These are phyloP conservation scores for Diaporthe ampelina DNA, from an alignment of 2,329 filamentous ascomycete species.

Conservation along the genomic window DNA sequence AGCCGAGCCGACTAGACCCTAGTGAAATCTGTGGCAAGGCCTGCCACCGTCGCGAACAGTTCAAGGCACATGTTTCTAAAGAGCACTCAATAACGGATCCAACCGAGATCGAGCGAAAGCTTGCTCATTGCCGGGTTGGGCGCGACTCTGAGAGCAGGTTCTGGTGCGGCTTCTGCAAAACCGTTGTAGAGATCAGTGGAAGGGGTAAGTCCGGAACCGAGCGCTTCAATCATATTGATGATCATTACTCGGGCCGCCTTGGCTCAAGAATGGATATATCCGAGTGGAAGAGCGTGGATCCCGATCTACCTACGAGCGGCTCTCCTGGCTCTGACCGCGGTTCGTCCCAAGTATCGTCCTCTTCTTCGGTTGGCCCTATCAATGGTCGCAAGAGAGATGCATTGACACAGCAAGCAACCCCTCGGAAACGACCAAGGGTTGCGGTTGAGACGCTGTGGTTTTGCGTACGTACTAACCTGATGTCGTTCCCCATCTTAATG, in stretches of 20 bases:
- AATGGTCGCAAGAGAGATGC: constrained; percentile 27
- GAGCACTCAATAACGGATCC: constrained; percentile 59
- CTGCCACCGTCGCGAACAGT: constrained; percentile 70
- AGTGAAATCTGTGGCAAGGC: constrained; percentile 67
- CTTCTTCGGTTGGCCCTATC: neutral
- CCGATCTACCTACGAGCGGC: constrained; percentile 41
- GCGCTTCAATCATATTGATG: constrained; percentile 80
- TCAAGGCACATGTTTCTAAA: constrained; percentile 71
- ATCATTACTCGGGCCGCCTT: constrained; percentile 73
- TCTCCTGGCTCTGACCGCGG: constrained; percentile 24
- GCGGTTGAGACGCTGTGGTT: constrained; percentile 35
- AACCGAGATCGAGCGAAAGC: constrained; percentile 55
- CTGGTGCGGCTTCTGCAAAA: constrained; percentile 89
- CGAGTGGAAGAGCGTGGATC: constrained; percentile 66
- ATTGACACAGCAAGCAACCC: neutral
- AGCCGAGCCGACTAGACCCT: constrained; percentile 43
- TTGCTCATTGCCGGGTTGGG: constrained; percentile 72
- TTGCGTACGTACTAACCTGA: constrained; percentile 33
- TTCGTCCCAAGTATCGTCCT: constrained; percentile 19
- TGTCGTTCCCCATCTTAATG: neutral
- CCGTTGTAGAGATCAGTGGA: constrained; percentile 65
- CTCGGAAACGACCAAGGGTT: constrained; percentile 19
- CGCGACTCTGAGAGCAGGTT: constrained; percentile 75
- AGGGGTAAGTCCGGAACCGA: constrained; percentile 65
- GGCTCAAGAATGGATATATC: constrained; percentile 59